Conservation (phyloP, 2,329 filamentous ascomycete species). For the Sporothrix brunneoviolacea region DNA sequence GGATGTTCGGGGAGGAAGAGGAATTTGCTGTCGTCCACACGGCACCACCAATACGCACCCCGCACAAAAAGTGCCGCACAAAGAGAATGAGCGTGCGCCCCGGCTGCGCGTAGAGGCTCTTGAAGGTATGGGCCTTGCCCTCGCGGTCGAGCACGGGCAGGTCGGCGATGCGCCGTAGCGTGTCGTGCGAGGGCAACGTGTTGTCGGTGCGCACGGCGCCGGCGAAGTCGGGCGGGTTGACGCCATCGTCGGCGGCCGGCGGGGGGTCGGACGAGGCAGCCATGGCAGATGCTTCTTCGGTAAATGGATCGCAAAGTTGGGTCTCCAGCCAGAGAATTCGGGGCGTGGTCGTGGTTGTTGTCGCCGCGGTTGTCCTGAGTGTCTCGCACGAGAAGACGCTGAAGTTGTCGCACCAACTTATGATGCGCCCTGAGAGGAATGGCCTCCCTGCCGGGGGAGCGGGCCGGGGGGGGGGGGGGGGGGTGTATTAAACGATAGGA, state of each 20-base stretch:
- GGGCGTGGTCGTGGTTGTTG: too few species aligned
- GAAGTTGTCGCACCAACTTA: conserved; percentile 1
- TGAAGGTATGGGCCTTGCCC: conserved; percentile 55
- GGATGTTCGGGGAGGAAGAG: background rate
- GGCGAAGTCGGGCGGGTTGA: conserved; percentile 42
- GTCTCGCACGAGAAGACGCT: too few species aligned
- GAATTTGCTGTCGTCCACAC: too few species aligned
- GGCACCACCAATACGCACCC: conserved; percentile 55
- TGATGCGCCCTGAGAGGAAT: background rate
- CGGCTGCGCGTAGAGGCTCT: conserved; percentile 52
- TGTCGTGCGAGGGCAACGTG: conserved; percentile 43
- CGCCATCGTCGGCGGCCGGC: background rate
- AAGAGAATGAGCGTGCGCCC: conserved; percentile 63
- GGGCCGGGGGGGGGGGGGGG: too few species aligned
- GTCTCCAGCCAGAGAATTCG: too few species aligned
- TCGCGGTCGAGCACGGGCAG: conserved; percentile 55
- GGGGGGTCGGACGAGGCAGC: background rate
- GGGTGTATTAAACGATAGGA: too few species aligned
- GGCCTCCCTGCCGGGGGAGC: background rate
- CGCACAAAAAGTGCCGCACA: conserved; percentile 74
- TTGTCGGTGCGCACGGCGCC: conserved; percentile 51
- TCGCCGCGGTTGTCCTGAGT: background rate
- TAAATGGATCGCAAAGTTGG: too few species aligned
- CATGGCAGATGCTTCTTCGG: too few species aligned
- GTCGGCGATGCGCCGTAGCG: conserved; percentile 45